Conservation (phyloP, 345 rosid species). For the Viola odorata region DNA sequence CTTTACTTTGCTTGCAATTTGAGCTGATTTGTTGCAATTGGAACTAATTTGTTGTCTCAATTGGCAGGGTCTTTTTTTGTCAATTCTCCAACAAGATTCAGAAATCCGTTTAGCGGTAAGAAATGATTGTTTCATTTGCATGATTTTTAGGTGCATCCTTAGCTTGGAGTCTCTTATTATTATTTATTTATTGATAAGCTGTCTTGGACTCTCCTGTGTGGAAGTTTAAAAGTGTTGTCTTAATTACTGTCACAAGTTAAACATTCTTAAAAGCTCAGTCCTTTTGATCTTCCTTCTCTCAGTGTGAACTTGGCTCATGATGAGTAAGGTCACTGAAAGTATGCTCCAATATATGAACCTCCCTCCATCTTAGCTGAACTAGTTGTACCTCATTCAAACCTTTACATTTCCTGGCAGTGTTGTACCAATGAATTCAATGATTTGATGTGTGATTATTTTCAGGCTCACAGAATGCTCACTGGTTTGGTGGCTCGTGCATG, state of each 20-base stretch:
- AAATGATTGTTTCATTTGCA: conserved; percentile 2
- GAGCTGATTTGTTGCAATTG: neutral
- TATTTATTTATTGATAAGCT: neutral
- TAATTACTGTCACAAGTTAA: too few relatives aligned
- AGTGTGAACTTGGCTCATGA: neutral
- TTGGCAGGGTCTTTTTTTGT: conserved; percentile 68
- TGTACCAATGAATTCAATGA: conserved; percentile 1
- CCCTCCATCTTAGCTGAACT: too few relatives aligned
- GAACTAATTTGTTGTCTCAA: conserved; percentile 11
- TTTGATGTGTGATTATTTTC: conserved; percentile 21
- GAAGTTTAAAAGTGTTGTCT: too few relatives aligned
- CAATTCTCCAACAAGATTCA: conserved; percentile 75
- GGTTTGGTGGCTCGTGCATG: conserved; percentile 78
- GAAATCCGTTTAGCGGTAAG: conserved; percentile 72
- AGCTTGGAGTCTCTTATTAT: neutral
- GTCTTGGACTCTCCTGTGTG: too few relatives aligned
- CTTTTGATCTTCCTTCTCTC: neutral
- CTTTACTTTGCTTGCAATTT: neutral
- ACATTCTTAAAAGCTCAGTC: neutral
- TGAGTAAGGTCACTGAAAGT: too few relatives aligned
- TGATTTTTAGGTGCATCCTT: conserved; percentile 5
- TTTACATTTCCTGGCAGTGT: neutral
- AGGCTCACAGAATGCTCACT: conserved; percentile 68
- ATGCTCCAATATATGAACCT: too few relatives aligned
- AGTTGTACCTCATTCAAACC: too few relatives aligned